Base-by-base conservation (phyloP, 2,329 filamentous ascomycete genomes). In the Chrysosporium keratinophilum region DNA sequence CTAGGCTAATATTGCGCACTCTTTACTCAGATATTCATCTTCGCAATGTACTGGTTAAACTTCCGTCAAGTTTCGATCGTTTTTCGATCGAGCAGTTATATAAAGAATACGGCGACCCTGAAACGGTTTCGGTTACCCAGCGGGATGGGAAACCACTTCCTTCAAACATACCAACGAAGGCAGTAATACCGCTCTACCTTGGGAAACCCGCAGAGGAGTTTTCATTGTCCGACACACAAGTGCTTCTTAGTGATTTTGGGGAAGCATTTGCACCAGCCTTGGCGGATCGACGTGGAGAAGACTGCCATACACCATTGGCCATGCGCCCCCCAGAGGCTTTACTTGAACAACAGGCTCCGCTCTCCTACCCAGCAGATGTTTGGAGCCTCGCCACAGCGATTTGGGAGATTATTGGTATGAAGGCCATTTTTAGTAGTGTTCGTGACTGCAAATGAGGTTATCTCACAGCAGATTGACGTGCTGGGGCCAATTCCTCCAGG, bases 241-340 rank as follows among this genome's bases (percentile, higher is more conserved):
- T 69, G 5, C 42, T 67, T 17, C 61, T 68, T 12, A 56, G 57
- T 52, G 65, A 67, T 53, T 68, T 67, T 60, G 64, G 65, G 9
- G 64, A 67, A 44, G 61, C 64, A 15, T 68, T 65, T 56, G 35
- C 58, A 1, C 62, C 65, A 15, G 54, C 44, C 14, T 56, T 45
- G 19, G 58, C 64, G 1, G 1, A 37, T 44, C 63, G 63, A 28
- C 56, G 47, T 7, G 62, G 64, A 5, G 48, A 62, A 49, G 58
- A 60, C 19, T 60, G 61, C 50, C 53, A 63, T 23, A 64, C 58
- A 0, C 63, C 63, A 10, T 50, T 56, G 2, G 53, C 56, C 0
- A 50, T 58, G 3, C 56, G 57, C 31, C 50, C 63, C 3, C 64
- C 63, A 47, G 64, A 66, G 56, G 58, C 59, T 19, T 46, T 46